These are phyloP conservation scores for Apophysomyces sp. DNA, from an alignment of 371 early-diverging fungal species.

Conservation along the genomic window DNA sequence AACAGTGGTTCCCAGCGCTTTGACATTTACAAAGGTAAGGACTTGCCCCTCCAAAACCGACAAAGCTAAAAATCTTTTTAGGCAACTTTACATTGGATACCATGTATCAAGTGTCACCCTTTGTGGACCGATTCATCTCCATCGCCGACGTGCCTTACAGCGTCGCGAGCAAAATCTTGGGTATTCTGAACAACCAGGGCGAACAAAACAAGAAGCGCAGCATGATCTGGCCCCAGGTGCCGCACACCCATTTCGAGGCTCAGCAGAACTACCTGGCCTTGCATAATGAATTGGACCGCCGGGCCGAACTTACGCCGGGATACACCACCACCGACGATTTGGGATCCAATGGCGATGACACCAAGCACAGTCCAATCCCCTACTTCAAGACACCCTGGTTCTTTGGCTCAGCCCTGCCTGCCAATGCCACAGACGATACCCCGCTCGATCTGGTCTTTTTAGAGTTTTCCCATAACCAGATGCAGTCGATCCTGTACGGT, in stretches of 20 bases:
- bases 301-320: conserved; percentile 49
- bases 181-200: conserved; percentile 55
- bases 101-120: conserved; percentile 52
- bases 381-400: conserved; percentile 48
- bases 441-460: conserved; percentile 34
- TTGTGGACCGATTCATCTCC: conserved; percentile 42
- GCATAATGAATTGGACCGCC: not conserved
- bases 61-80: conserved; percentile 3
- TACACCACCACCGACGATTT: conserved; percentile 53
- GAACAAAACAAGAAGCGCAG: conserved; percentile 54
- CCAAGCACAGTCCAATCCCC: conserved; percentile 31
- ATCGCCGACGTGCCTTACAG: conserved; percentile 36
- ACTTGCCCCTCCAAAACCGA: not conserved
- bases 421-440: conserved; percentile 10
- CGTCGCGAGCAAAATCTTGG: conserved; percentile 34
- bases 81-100: conserved; percentile 53
- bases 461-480: conserved; percentile 28
- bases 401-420: conserved; percentile 28
- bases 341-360: conserved; percentile 45
- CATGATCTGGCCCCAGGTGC: conserved; percentile 36
- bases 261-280: not conserved
- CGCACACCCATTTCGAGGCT: not conserved
- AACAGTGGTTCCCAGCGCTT: conserved; percentile 54
- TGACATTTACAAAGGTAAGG: conserved; percentile 42
- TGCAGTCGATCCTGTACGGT: conserved; percentile 20